A percentile compares a stretch with the other conserved stretches of the same genome.
Conservation (phyloP, 2,329 filamentous ascomycete species). For the Fusarium nygamai region DNA sequence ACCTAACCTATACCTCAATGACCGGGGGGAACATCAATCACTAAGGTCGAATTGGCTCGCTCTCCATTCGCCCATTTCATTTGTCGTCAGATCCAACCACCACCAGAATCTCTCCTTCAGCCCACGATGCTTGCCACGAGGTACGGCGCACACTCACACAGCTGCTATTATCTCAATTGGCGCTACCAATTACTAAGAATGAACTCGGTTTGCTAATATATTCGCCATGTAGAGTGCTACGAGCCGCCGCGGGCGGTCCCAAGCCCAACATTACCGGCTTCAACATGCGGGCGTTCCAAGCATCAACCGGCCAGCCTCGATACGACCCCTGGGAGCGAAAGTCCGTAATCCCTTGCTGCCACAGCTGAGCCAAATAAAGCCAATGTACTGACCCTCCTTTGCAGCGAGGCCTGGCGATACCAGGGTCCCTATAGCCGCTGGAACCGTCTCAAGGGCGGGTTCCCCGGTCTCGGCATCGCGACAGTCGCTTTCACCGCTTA, state of each 20-base stretch:
- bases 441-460: conserved; percentile 87
- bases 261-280: conserved; percentile 91
- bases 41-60: conserved; percentile 43
- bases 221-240: conserved; percentile 53
- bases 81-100: conserved; percentile 43
- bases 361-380: background rate
- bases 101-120: conserved; percentile 36
- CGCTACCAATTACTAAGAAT: background rate
- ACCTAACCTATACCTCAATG: conserved; percentile 1
- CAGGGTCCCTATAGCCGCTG: conserved; percentile 85
- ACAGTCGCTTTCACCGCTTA: conserved; percentile 91
- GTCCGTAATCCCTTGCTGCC: conserved; percentile 55
- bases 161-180: conserved; percentile 14
- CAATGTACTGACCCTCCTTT: conserved; percentile 17
- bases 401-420: conserved; percentile 95
- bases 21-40: conserved; percentile 28
- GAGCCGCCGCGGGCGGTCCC: conserved; percentile 60
- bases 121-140: conserved; percentile 54
- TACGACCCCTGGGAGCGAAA: conserved; percentile 74
- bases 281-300: conserved; percentile 82
- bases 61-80: conserved; percentile 45
- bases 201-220: conserved; percentile 26
- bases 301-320: conserved; percentile 69
- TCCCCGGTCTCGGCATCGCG: conserved; percentile 93
- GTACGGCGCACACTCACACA: conserved; percentile 39